phyloP scores from a whole-genome alignment of 1,284 basidiomycete genomes.

The Coriolopsis trogii region DNA sequence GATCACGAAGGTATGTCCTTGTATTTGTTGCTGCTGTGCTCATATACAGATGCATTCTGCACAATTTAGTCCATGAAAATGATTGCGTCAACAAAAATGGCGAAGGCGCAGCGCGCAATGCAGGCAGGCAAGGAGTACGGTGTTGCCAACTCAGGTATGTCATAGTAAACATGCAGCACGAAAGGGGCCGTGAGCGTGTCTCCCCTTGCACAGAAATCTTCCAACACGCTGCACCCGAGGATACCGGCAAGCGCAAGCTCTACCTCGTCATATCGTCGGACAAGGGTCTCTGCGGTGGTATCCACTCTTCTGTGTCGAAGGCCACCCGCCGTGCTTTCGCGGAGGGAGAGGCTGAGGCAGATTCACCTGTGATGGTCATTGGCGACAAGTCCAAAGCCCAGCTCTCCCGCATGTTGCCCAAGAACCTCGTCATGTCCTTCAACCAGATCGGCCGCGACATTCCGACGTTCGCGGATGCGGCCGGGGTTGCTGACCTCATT shows the following conservation, averaged over 20 bases:
- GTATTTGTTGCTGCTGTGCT: not conserved
- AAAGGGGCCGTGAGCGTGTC: constrained; percentile 3
- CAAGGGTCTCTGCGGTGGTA: constrained; percentile 99
- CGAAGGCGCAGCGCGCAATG: constrained; percentile 97
- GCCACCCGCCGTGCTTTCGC: constrained; percentile 73
- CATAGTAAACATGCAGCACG: not conserved
- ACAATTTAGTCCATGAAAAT: constrained; percentile 94
- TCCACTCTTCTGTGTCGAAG: constrained; percentile 97
- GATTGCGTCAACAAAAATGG: constrained; percentile 97
- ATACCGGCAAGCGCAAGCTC: constrained; percentile 72
- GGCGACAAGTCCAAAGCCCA: constrained; percentile 99
- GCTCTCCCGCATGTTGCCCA: constrained; percentile 68
- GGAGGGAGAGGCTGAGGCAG: constrained; percentile 56
- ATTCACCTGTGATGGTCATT: constrained; percentile 82
- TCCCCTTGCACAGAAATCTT: constrained; percentile 71
- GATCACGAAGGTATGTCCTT: constrained; percentile 87
- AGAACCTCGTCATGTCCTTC: constrained; percentile 87
- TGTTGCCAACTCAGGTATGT: constrained; percentile 87
- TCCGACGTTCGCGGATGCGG: constrained; percentile 96
- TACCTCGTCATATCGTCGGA: constrained; percentile 96
- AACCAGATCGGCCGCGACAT: constrained; percentile 98
- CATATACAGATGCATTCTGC: not conserved
- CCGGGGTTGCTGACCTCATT: constrained; percentile 92
- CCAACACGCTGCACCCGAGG: constrained; percentile 68
- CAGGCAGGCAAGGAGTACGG: constrained; percentile 93